These are phyloP conservation scores for Multifurca ochricompacta DNA, from an alignment of 768 basidiomycete species.

Conservation along the genomic window DNA sequence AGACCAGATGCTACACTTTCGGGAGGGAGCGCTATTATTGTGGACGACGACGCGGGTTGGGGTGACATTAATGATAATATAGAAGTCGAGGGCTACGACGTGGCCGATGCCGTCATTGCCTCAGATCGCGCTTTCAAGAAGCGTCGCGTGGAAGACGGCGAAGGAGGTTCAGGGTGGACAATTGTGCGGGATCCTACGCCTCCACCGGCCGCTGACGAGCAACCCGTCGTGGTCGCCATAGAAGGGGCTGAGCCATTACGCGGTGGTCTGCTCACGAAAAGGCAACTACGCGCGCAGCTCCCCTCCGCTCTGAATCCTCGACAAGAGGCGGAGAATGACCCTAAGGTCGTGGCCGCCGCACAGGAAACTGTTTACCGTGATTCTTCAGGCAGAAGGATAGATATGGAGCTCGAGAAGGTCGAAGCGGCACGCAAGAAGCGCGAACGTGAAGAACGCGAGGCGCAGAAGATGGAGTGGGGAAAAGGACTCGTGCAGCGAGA, in stretches of 20 bases:
- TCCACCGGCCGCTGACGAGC: slow-evolving; percentile 55
- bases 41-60: slow-evolving; percentile 70
- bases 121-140: slow-evolving; percentile 74
- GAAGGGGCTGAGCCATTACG: slow-evolving; percentile 37
- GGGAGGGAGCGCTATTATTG: slow-evolving; percentile 22
- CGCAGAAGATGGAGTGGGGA: slow-evolving; percentile 95
- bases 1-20: slow-evolving; percentile 38
- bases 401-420: slow-evolving; percentile 75
- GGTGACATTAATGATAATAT: slow-evolving; percentile 38
- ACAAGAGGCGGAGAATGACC: slow-evolving; percentile 34
- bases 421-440: slow-evolving; percentile 78
- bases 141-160: slow-evolving; percentile 46
- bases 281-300: slow-evolving; percentile 61
- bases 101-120: slow-evolving; percentile 58
- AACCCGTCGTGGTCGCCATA: slow-evolving; percentile 46
- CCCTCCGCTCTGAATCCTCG: slow-evolving; percentile 33
- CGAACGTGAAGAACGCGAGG: slow-evolving; percentile 78
- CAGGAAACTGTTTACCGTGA: slow-evolving; percentile 96
- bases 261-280: slow-evolving; percentile 75
- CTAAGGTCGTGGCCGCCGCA: slow-evolving; percentile 50
- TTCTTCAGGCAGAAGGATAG: slow-evolving; percentile 77
- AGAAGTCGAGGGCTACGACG: slow-evolving; percentile 51
- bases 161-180: slow-evolving; percentile 52
- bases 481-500: slow-evolving; percentile 90
- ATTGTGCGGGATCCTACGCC: slow-evolving; percentile 53